A percentile compares a stretch with the other conserved stretches of the same genome.
These are phyloP conservation scores for Pugionium dolabratum DNA, from an alignment of 345 rosid genomes.

Conservation along the genomic window DNA sequence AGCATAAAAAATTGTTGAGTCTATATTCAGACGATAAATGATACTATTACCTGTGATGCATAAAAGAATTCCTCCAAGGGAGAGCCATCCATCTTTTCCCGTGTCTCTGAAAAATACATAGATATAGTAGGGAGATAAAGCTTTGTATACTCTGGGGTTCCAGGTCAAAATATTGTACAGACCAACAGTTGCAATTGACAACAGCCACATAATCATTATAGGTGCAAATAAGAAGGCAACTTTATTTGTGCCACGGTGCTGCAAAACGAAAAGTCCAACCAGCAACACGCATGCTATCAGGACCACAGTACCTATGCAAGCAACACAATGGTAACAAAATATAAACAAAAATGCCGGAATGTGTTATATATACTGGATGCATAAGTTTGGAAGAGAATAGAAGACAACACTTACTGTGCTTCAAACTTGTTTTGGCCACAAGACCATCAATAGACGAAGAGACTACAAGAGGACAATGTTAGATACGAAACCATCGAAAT, in stretches of 20 bases:
- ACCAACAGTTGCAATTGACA: constrained; percentile 66
- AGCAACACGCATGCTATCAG: constrained; percentile 61
- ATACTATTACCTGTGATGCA: constrained; percentile 70
- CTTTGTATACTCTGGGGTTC: constrained; percentile 73
- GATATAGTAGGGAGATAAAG: constrained; percentile 82
- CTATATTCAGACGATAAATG: constrained; percentile 5
- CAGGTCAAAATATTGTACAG: constrained; percentile 72
- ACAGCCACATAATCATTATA: constrained; percentile 71
- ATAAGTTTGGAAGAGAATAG: neutral
- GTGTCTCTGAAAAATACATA: constrained; percentile 64
- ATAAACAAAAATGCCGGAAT: neutral
- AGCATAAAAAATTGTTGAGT: neutral
- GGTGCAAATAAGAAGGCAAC: constrained; percentile 79
- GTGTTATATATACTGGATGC: constrained; percentile 17
- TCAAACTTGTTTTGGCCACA: constrained; percentile 49
- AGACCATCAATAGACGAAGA: constrained; percentile 81
- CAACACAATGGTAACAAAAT: constrained; percentile 7
- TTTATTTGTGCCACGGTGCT: constrained; percentile 77
- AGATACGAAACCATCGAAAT: constrained; percentile 17
- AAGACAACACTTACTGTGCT: constrained; percentile 55
- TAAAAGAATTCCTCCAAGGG: constrained; percentile 80
- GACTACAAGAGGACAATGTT: constrained; percentile 54
- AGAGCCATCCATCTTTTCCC: constrained; percentile 81
- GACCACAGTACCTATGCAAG: constrained; percentile 65
- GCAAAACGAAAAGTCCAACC: constrained; percentile 89